Conservation (phyloP, 768 basidiomycete species). For the Chalciporus pseudorubinellus region DNA sequence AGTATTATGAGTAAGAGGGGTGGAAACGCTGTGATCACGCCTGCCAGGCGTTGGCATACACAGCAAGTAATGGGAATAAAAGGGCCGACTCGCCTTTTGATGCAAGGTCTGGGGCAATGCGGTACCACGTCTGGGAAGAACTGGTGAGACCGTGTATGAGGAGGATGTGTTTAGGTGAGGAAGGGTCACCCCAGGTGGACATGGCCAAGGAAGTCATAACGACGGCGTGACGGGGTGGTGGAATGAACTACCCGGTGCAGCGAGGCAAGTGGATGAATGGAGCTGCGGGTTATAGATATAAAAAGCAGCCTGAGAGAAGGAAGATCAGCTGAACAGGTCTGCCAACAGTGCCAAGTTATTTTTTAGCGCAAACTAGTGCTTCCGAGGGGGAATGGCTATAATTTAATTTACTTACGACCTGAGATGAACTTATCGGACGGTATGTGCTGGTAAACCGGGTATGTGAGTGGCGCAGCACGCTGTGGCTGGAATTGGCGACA, state of each 20-base stretch:
- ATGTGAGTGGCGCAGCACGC: slow-evolving; percentile 6
- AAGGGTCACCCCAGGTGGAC: slow-evolving; percentile 19
- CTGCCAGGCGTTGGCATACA: neutral
- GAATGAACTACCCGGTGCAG: neutral
- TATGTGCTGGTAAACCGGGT: too few relatives aligned
- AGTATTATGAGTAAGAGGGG: neutral
- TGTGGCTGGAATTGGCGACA: neutral
- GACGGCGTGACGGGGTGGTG: slow-evolving; percentile 8
- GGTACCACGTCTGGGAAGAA: slow-evolving; percentile 15
- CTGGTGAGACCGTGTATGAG: slow-evolving; percentile 20
- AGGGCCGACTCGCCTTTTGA: slow-evolving; percentile 11
- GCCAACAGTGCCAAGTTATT: too few relatives aligned
- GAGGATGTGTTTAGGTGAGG: slow-evolving; percentile 14
- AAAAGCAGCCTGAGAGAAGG: neutral
- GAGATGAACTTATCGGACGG: too few relatives aligned
- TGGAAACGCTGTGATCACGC: neutral
- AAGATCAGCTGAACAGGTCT: neutral
- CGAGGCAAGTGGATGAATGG: too few relatives aligned
- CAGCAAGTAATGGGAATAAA: neutral
- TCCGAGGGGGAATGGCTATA: too few relatives aligned
- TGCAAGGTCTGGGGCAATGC: slow-evolving; percentile 13
- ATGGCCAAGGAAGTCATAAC: slow-evolving; percentile 1
- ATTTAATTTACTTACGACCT: too few relatives aligned
- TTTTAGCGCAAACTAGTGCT: too few relatives aligned
- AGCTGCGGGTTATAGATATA: too few relatives aligned